Percentiles rank a stretch among this genome's conserved stretches.
These are phyloP conservation scores for Eutrema heterophyllum DNA, from an alignment of 345 rosid species.

Conservation along the genomic window DNA sequence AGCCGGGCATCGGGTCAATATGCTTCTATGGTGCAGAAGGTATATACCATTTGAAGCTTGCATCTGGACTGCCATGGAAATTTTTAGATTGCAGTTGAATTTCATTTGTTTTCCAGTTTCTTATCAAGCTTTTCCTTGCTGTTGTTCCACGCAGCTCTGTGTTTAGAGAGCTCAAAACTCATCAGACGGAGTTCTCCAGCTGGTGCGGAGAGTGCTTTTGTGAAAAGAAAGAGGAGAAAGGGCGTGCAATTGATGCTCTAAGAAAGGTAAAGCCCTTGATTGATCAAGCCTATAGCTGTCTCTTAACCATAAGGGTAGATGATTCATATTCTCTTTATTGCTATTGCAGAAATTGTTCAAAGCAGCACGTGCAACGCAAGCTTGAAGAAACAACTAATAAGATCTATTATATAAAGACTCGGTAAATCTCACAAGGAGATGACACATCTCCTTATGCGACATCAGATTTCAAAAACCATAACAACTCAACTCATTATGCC, in stretches of 20 bases:
- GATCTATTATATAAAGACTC: not conserved
- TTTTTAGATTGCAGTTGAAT: not conserved
- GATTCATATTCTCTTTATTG: not conserved
- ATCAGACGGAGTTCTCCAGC: conserved; percentile 72
- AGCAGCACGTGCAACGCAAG: conserved; percentile 36
- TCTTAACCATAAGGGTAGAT: not conserved
- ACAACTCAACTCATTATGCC: too few species aligned
- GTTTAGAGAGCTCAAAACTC: conserved; percentile 79
- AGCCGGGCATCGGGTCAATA: conserved; percentile 74
- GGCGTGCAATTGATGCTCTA: conserved; percentile 43
- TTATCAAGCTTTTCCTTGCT: not conserved
- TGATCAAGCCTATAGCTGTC: conserved; percentile 1
- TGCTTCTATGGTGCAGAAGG: conserved; percentile 98
- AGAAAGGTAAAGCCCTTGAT: conserved; percentile 49
- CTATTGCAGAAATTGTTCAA: conserved; percentile 35
- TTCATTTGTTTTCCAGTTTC: not conserved
- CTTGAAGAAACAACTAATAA: conserved; percentile 6
- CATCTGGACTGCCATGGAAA: not conserved
- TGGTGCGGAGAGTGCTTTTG: conserved; percentile 92
- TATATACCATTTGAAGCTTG: conserved; percentile 24
- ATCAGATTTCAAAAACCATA: too few species aligned
- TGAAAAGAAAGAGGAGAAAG: conserved; percentile 65
- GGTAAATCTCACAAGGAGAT: too few species aligned
- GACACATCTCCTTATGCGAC: too few species aligned
- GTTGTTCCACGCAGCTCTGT: conserved; percentile 50